These are phyloP conservation scores for Leucocoprinus birnbaumii DNA, from an alignment of 768 basidiomycete genomes.

Conservation along the genomic window DNA sequence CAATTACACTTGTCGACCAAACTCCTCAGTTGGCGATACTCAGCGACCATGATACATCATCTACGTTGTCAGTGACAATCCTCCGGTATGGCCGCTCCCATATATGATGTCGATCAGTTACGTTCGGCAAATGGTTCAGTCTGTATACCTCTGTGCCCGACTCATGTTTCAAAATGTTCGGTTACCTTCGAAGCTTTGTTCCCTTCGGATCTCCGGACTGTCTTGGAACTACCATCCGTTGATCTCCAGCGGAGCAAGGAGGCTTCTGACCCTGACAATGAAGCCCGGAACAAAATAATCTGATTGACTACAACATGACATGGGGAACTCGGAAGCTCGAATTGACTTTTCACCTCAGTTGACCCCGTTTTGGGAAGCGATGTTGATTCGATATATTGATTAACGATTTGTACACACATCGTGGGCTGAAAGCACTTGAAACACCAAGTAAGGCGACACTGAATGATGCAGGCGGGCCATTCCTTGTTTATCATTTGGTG, in stretches of 20 bases:
- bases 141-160: too few species aligned
- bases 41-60: not conserved
- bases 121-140: too few species aligned
- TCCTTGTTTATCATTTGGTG: too few species aligned
- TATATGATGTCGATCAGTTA: not conserved
- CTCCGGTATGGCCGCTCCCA: not conserved
- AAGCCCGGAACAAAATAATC: not conserved
- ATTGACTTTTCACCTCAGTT: not conserved
- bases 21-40: not conserved
- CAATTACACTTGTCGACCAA: not conserved
- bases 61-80: not conserved
- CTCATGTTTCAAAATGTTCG: too few species aligned
- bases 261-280: constrained; percentile 5
- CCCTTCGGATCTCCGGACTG: too few species aligned
- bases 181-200: too few species aligned
- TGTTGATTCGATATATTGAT: not conserved
- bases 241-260: not conserved
- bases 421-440: too few species aligned
- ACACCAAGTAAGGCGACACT: too few species aligned
- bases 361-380: not conserved
- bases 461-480: too few species aligned
- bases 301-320: constrained; percentile 2
- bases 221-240: too few species aligned
- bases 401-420: too few species aligned
- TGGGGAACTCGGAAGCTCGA: not conserved